Base-by-base conservation (phyloP, 2,329 filamentous ascomycete genomes). In the Scedosporium minutisporum region DNA sequence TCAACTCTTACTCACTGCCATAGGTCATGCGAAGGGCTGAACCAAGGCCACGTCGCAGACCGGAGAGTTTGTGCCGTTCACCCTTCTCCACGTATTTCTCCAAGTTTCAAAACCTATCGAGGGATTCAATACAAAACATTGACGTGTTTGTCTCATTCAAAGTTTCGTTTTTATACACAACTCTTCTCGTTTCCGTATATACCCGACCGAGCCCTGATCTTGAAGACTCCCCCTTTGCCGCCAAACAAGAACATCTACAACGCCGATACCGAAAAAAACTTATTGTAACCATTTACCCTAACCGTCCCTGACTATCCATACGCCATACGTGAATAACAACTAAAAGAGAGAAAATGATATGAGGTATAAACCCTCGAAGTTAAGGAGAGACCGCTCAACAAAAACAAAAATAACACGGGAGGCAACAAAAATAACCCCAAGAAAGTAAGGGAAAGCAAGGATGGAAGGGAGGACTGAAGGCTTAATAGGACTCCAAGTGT, bases 401-500 rank as follows among this genome's bases (percentile, higher is more conserved):
- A 25, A 10, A 58, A 57, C n/a, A 44, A 23, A 44, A 38, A 38
- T 23, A 18, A 44, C 27, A 23, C 1, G 57, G 57, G 9, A n/a
- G 25, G 12, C 18, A 38, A 18, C 3, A 23, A 23, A 21, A 16
- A 6, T 10, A 3, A 9, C 18, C 16, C 10, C 23, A 33, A 58
- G 6, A n/a, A 10, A 58, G n/a, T 51, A 23, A 51, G 4, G 6
- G 16, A 10, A 6, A 16, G 44, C 44, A 23, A n/a, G n/a, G n/a
- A n/a, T n/a, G n/a, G n/a, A n/a, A n/a, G n/a, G n/a, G 29, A 21
- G 16, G 9, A 29, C 5, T 23, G 51, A 14, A 3, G 23, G 18
- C 23, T 69, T 72, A 75, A 69, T 77, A 80, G 58, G 78, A 77
- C 68, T 83, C 81, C 62, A 84, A 76, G 68, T 85, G 81, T 14